Percentiles rank a stretch among this genome's conserved stretches.
phyloP scores from a whole-genome alignment of 2,329 filamentous ascomycete species.

The Ambrosiella beaveri region DNA sequence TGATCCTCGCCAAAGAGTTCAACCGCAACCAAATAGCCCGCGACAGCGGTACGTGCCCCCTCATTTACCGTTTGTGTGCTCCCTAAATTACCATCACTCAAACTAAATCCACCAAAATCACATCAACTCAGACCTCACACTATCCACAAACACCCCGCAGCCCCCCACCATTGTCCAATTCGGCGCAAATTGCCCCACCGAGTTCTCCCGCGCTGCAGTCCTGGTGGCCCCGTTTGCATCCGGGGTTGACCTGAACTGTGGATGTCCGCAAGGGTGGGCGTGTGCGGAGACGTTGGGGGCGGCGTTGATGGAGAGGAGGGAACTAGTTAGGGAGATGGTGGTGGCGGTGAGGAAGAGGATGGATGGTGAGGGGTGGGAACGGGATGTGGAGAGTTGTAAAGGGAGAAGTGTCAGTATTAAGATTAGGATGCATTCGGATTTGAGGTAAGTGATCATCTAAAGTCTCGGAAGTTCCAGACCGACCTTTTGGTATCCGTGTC shows the following conservation, averaged over 20 bases:
- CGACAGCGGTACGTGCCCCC: conserved; percentile 32
- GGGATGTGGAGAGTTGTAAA: conserved; percentile 25
- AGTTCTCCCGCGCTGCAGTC: conserved; percentile 44
- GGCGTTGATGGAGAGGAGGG: conserved; percentile 48
- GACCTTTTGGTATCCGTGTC: background rate
- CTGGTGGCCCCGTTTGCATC: conserved; percentile 44
- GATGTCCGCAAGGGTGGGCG: conserved; percentile 57
- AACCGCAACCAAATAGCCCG: conserved; percentile 42
- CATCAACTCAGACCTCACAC: conserved; percentile 35
- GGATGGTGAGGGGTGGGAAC: conserved; percentile 33
- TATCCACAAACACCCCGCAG: conserved; percentile 33
- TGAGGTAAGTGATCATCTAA: conserved; percentile 25
- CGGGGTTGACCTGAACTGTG: conserved; percentile 56
- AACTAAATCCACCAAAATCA: background rate
- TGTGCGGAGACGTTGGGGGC: conserved; percentile 51
- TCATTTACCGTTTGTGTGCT: background rate
- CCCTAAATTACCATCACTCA: background rate
- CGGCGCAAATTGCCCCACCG: conserved; percentile 41
- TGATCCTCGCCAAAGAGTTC: conserved; percentile 54
- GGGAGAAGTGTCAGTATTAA: conserved; percentile 51
- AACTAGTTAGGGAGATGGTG: conserved; percentile 50
- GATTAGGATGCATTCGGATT: conserved; percentile 49
- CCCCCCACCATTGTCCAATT: conserved; percentile 51
- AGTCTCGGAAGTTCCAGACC: background rate
- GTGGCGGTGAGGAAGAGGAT: conserved; percentile 36